Evolutionary conservation across 805 yeast genomes (phyloP).

Genomic region (Wickerhamiella siamensis): DNA sequence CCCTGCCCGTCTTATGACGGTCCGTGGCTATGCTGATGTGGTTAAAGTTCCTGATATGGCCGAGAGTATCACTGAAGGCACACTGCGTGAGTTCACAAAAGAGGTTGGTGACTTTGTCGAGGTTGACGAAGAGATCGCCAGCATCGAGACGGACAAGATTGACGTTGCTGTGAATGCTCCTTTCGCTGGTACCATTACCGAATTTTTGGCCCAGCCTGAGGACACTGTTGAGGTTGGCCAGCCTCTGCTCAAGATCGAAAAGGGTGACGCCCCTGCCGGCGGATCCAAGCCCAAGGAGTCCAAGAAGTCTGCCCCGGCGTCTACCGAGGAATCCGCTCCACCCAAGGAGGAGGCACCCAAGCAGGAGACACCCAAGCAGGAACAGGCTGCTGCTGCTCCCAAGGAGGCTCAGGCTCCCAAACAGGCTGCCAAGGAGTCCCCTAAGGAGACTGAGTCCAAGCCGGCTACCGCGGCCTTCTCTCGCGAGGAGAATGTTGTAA

Average conservation of each 20-base stretch:
- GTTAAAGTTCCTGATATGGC: constrained; percentile 98
- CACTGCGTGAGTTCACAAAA: constrained; percentile 46
- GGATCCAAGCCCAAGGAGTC: constrained; percentile 25
- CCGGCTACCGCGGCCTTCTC: constrained; percentile 35
- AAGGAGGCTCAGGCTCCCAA: constrained; percentile 9
- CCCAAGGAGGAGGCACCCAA: constrained; percentile 19
- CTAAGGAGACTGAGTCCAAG: constrained; percentile 23
- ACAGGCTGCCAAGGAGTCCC: constrained; percentile 19
- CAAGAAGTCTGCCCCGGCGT: constrained; percentile 15
- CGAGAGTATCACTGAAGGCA: constrained; percentile 95
- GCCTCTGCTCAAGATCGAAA: constrained; percentile 74
- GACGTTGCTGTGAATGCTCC: constrained; percentile 97
- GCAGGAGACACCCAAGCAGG: constrained; percentile 19
- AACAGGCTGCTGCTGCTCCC: constrained; percentile 23
- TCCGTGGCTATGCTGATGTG: constrained; percentile 24
- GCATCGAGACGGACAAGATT: constrained; percentile 96
- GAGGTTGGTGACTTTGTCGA: constrained; percentile 78
- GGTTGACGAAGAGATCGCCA: constrained; percentile 82
- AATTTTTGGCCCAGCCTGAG: constrained; percentile 67
- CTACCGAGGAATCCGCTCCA: too few species aligned
- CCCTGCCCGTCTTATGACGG: constrained; percentile 2
- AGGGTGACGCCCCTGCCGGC: constrained; percentile 54
- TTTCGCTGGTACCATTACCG: constrained; percentile 74
- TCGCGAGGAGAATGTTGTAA: constrained; percentile 79
- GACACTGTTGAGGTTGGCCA: constrained; percentile 96